phyloP scores from a whole-genome alignment of 176 grass and related monocot genomes.

The Bromus sterilis region DNA sequence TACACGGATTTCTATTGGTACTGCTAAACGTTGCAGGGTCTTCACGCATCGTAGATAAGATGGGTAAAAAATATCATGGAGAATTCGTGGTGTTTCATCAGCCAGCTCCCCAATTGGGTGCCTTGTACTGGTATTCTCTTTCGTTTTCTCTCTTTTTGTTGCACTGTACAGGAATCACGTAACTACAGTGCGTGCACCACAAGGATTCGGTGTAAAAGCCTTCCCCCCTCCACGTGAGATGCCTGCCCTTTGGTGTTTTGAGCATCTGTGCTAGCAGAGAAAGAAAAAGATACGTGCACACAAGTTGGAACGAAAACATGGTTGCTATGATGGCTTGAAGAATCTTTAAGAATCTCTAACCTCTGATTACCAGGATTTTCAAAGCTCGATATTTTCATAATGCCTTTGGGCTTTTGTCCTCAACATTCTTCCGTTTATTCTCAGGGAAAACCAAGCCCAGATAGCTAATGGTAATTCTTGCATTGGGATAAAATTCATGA shows the following conservation, averaged over 20 bases:
- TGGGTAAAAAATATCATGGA: background rate
- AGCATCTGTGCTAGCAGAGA: background rate
- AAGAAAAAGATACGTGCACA: too few relatives aligned
- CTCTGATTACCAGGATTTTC: too few relatives aligned
- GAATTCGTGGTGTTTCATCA: background rate
- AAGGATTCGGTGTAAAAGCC: background rate
- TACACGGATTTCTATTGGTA: background rate
- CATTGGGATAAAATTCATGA: too few relatives aligned
- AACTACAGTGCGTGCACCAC: constrained; percentile 3
- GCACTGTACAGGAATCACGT: background rate
- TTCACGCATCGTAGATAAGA: background rate
- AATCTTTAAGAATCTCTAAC: too few relatives aligned
- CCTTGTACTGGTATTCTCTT: background rate
- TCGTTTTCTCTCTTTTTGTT: background rate
- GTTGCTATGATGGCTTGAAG: too few relatives aligned
- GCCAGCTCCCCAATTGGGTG: background rate
- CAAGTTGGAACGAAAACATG: too few relatives aligned
- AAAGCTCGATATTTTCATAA: too few relatives aligned
- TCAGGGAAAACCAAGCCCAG: too few relatives aligned
- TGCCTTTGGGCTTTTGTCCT: too few relatives aligned
- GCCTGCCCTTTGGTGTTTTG: background rate
- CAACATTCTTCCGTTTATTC: too few relatives aligned
- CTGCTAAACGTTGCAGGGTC: background rate
- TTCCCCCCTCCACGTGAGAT: background rate
- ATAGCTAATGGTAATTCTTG: too few relatives aligned